Conservation (phyloP, 1,284 basidiomycete species). For the Ceratobasidium papillatum region DNA sequence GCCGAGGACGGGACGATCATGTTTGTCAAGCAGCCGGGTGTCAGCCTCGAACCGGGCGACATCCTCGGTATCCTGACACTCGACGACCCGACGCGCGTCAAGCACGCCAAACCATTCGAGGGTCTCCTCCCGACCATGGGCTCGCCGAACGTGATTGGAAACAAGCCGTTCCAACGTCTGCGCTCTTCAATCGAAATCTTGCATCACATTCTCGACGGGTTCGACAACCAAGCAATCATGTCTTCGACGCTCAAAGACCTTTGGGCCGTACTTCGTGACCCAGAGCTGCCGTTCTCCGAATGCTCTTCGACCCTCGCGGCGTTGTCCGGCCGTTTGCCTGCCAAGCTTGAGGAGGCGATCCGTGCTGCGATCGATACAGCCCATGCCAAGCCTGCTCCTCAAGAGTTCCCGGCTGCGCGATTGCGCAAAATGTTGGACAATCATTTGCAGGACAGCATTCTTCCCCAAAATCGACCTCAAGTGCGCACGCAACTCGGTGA, state of each 20-base stretch:
- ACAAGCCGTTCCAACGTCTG: slow-evolving; percentile 91
- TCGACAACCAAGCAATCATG: slow-evolving; percentile 93
- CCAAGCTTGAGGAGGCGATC: slow-evolving; percentile 88
- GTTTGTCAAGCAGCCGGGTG: slow-evolving; percentile 97
- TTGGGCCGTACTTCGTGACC: slow-evolving; percentile 77
- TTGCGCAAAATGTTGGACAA: slow-evolving; percentile 87
- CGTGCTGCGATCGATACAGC: slow-evolving; percentile 81
- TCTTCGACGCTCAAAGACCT: slow-evolving; percentile 83
- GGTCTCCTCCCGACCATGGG: slow-evolving; percentile 90
- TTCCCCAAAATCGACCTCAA: slow-evolving; percentile 78
- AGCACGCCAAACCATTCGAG: slow-evolving; percentile 98
- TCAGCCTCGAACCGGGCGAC: slow-evolving; percentile 96
- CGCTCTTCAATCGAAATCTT: slow-evolving; percentile 80
- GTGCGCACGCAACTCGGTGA: slow-evolving; percentile 77
- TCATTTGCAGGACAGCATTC: slow-evolving; percentile 84
- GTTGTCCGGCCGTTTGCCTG: slow-evolving; percentile 92
- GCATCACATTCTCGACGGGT: slow-evolving; percentile 93
- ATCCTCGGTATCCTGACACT: slow-evolving; percentile 97
- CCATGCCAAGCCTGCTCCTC: slow-evolving; percentile 70
- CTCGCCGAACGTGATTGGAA: slow-evolving; percentile 84
- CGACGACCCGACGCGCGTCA: slow-evolving; percentile 96
- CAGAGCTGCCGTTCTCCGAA: slow-evolving; percentile 91
- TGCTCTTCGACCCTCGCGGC: slow-evolving; percentile 85
- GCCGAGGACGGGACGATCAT: slow-evolving; percentile 95
- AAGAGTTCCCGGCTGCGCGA: slow-evolving; percentile 86